Conservation (phyloP, 208 protist genomes). For the Endotrypanum monterogeii region DNA sequence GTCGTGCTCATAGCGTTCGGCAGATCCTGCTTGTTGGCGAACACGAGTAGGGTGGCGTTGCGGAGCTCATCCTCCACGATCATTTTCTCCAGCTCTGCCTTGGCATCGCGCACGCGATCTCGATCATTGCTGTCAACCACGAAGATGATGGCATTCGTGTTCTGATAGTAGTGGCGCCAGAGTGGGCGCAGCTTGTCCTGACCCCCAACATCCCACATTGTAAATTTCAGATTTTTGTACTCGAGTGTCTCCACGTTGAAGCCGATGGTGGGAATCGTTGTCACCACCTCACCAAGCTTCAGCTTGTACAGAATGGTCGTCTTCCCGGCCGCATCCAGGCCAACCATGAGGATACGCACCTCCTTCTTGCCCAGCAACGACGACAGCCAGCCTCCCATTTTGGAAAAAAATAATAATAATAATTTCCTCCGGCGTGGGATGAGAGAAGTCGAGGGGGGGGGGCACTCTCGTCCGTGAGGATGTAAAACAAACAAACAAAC, state of each 20-base stretch:
- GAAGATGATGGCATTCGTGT: conserved; percentile 97
- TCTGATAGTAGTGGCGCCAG: conserved; percentile 98
- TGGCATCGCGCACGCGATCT: conserved; percentile 90
- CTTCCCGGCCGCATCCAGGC: conserved; percentile 98
- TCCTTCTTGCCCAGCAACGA: conserved; percentile 96
- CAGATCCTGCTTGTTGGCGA: conserved; percentile 99
- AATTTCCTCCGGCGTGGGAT: background rate
- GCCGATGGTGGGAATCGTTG: conserved; percentile 97
- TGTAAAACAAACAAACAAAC: background rate
- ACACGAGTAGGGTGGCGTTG: conserved; percentile 96
- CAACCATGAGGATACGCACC: conserved; percentile 97
- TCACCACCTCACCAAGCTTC: conserved; percentile 95
- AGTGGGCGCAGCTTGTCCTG: conserved; percentile 96
- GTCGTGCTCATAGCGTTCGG: conserved; percentile 97
- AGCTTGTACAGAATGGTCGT: conserved; percentile 98
- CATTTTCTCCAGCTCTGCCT: conserved; percentile 95
- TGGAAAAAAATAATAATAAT: too few relatives aligned
- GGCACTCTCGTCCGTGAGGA: background rate
- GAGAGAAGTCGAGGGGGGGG: background rate
- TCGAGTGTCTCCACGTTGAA: conserved; percentile 98
- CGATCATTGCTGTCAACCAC: conserved; percentile 97
- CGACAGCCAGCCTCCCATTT: conserved; percentile 63
- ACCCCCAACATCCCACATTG: conserved; percentile 96
- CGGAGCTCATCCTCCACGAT: conserved; percentile 97
- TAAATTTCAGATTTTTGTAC: conserved; percentile 97